Evolutionary conservation across 2,329 filamentous ascomycete genomes (phyloP).

Genomic region (Arthrobotrys iridis): DNA sequence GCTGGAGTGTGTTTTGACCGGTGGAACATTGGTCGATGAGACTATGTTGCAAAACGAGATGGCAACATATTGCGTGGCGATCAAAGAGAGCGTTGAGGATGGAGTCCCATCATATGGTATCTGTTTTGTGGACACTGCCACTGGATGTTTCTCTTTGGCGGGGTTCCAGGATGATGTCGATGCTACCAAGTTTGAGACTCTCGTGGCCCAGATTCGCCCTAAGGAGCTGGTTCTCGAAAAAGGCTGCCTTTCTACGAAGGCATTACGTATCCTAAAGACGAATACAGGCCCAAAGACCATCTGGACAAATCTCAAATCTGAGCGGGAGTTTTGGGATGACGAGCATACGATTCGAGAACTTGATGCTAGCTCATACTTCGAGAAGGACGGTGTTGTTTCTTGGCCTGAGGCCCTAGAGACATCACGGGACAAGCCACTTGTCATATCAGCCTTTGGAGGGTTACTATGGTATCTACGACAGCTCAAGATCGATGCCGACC

Average conservation of each 20-base stretch:
- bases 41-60: slow-evolving; percentile 98
- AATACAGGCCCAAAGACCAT: slow-evolving; percentile 92
- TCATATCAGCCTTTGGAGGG: slow-evolving; percentile 91
- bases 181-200: slow-evolving; percentile 95
- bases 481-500: slow-evolving; percentile 86
- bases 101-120: slow-evolving; percentile 86
- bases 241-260: slow-evolving; percentile 83
- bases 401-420: slow-evolving; percentile 82
- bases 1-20: slow-evolving; percentile 87
- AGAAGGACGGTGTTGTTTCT: slow-evolving; percentile 65
- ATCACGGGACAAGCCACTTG: slow-evolving; percentile 77
- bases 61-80: slow-evolving; percentile 93
- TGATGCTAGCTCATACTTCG: slow-evolving; percentile 81
- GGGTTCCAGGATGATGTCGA: slow-evolving; percentile 92
- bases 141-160: slow-evolving; percentile 92
- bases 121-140: slow-evolving; percentile 93
- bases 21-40: slow-evolving; percentile 91
- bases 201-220: slow-evolving; percentile 89
- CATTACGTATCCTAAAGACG: slow-evolving; percentile 91
- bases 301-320: slow-evolving; percentile 91
- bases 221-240: slow-evolving; percentile 92
- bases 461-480: slow-evolving; percentile 85
- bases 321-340: slow-evolving; percentile 88
- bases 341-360: slow-evolving; percentile 84
- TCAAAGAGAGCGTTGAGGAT: slow-evolving; percentile 75